A percentile compares a stretch with the other conserved stretches of the same genome.
Evolutionary conservation across 225 moss, liverwort and hornwort genomes (phyloP).

Genomic region (Pseudisothecium myosuroides): DNA sequence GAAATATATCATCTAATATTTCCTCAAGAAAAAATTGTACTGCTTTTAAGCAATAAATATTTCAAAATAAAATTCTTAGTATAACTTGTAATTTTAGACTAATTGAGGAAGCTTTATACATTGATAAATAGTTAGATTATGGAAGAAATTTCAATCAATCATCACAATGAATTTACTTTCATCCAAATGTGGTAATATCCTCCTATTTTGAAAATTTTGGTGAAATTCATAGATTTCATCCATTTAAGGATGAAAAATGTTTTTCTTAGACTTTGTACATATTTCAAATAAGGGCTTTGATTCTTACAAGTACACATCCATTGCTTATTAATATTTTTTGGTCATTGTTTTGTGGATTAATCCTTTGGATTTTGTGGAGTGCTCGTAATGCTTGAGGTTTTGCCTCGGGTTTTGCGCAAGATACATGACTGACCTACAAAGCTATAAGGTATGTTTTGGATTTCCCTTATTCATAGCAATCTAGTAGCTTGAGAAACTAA

Average conservation of each 20-base stretch:
- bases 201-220: not conserved
- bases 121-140: not conserved
- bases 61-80: not conserved
- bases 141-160: not conserved
- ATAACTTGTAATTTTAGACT: not conserved
- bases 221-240: not conserved
- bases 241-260: not conserved
- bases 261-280: not conserved
- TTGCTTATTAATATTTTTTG: not conserved
- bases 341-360: not conserved
- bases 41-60: not conserved
- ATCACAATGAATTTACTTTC: not conserved
- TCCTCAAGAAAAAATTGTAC: not conserved
- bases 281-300: not conserved
- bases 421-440: not conserved
- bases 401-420: too few species aligned
- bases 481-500: not conserved
- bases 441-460: not conserved
- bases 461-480: not conserved
- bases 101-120: not conserved
- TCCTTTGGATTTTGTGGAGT: not conserved
- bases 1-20: not conserved
- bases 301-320: not conserved
- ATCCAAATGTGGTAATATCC: not conserved
- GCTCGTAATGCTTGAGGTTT: accelerated